These are phyloP conservation scores for Aspergillus indologenus DNA, from an alignment of 495 filamentous ascomycete genomes.

Conservation along the genomic window DNA sequence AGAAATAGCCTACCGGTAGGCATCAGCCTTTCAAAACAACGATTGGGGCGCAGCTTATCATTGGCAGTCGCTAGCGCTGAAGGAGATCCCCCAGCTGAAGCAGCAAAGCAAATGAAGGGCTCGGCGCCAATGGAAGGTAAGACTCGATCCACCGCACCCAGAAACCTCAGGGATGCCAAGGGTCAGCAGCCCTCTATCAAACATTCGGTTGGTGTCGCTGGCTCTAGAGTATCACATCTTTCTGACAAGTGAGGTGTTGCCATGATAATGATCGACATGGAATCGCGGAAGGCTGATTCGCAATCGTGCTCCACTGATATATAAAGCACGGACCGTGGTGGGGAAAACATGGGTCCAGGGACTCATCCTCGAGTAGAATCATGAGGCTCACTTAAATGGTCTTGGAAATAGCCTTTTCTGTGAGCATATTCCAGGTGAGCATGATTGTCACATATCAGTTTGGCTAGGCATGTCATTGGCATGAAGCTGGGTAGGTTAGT, in stretches of 20 bases:
- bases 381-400: too few relatives aligned
- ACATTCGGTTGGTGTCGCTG: background rate
- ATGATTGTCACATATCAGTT: too few relatives aligned
- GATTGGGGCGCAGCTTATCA: background rate
- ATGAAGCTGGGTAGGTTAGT: background rate
- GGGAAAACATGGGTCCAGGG: constrained; percentile 23
- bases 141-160: background rate
- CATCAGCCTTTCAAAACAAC: background rate
- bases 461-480: background rate
- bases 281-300: background rate
- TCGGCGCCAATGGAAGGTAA: constrained; percentile 9
- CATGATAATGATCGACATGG: background rate
- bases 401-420: too few relatives aligned
- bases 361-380: too few relatives aligned
- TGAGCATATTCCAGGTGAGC: too few relatives aligned
- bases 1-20: background rate
- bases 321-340: constrained; percentile 27
- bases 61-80: background rate
- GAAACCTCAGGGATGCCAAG: background rate
- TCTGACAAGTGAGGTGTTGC: background rate
- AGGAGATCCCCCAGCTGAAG: constrained; percentile 6
- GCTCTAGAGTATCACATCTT: too few relatives aligned
- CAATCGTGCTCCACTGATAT: background rate
- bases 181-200: background rate
- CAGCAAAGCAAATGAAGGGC: constrained; percentile 9